Percentiles rank a stretch among this genome's conserved stretches.
These are phyloP conservation scores for Eimeria zaria DNA, from an alignment of 169 alveolate species.

Conservation along the genomic window DNA sequence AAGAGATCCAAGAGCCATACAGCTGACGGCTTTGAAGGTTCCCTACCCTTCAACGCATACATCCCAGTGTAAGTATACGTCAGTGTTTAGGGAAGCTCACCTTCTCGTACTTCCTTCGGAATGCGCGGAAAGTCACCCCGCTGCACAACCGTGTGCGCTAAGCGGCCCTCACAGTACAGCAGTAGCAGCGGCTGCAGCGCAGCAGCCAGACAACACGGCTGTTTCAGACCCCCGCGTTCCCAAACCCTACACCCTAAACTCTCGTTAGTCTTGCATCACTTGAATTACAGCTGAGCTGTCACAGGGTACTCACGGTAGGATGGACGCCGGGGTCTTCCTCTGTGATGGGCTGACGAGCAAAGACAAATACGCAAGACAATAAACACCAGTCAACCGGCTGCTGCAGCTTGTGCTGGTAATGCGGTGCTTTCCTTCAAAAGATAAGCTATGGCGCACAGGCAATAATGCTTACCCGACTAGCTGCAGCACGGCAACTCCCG, in stretches of 20 bases:
- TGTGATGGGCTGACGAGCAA: conserved; percentile 19
- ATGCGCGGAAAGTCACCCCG: conserved; percentile 66
- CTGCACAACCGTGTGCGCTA: conserved; percentile 58
- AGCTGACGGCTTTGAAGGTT: not conserved
- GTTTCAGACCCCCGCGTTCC: not conserved
- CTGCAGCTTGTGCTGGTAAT: not conserved
- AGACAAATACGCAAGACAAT: not conserved
- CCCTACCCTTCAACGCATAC: not conserved
- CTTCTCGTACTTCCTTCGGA: conserved; percentile 56
- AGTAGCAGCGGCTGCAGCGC: conserved; percentile 46
- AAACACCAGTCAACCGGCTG: not conserved
- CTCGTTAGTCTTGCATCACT: not conserved
- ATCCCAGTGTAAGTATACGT: not conserved
- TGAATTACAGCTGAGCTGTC: not conserved
- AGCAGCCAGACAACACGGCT: not conserved
- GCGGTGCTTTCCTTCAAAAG: not conserved
- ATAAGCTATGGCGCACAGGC: not conserved
- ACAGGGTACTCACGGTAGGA: conserved; percentile 19
- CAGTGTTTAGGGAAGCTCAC: not conserved
- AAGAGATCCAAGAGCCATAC: not conserved
- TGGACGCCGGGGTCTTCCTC: conserved; percentile 36
- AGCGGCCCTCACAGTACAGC: conserved; percentile 57
- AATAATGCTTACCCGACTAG: not conserved
- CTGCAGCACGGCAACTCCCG: not conserved
- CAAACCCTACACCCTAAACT: not conserved